Evolutionary conservation across 441 rosid genomes (phyloP).

Genomic region (Aquilaria agallochum): DNA sequence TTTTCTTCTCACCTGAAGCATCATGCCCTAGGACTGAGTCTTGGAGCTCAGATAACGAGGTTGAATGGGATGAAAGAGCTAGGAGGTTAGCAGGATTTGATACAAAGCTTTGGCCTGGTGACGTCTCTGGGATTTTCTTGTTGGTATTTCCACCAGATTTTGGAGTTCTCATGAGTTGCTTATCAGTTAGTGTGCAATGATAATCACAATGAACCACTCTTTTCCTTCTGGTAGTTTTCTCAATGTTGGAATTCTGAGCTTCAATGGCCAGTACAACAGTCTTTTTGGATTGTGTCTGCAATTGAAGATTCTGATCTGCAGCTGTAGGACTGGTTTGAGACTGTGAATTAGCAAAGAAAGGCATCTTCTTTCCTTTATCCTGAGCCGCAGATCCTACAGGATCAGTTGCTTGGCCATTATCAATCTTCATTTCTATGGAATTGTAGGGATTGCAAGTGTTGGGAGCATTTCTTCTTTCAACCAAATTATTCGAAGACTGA

Average conservation of each 20-base stretch:
- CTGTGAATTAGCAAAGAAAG: conserved; percentile 16
- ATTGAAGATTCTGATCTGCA: conserved; percentile 19
- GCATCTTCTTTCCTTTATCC: conserved; percentile 16
- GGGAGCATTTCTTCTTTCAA: neutral
- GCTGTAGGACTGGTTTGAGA: conserved; percentile 15
- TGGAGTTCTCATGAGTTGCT: conserved; percentile 17
- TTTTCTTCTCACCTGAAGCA: conserved; percentile 24
- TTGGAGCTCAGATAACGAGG: conserved; percentile 16
- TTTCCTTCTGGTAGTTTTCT: conserved; percentile 26
- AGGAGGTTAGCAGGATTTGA: conserved; percentile 21
- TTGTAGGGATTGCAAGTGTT: conserved; percentile 13
- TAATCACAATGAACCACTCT: conserved; percentile 14
- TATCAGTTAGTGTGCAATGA: conserved; percentile 16
- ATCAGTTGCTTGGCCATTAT: conserved; percentile 22
- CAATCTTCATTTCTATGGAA: conserved; percentile 16
- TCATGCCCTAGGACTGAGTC: conserved; percentile 26
- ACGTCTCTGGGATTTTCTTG: conserved; percentile 24
- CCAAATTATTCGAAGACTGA: conserved; percentile 12
- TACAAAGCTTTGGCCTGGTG: conserved; percentile 22
- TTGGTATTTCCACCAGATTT: conserved; percentile 22
- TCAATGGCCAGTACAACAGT: conserved; percentile 35
- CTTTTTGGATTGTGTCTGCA: conserved; percentile 26
- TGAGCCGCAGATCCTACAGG: conserved; percentile 12
- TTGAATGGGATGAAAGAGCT: conserved; percentile 39
- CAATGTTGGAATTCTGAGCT: conserved; percentile 30